phyloP scores from a whole-genome alignment of 495 filamentous ascomycete species.

The Hyaloscypha hepaticicola region DNA sequence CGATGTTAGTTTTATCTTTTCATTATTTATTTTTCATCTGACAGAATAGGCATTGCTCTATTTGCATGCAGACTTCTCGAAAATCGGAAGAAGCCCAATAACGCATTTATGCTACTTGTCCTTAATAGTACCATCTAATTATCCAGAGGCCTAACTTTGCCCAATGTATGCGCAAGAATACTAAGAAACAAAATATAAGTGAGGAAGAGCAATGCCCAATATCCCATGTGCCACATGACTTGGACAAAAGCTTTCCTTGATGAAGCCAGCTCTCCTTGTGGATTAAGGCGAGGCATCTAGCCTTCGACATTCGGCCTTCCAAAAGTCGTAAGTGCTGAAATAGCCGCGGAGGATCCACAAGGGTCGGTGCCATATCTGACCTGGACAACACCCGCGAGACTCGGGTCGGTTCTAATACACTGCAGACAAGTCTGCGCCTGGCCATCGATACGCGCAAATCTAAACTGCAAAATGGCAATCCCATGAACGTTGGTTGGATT shows the following conservation, averaged over 20 bases:
- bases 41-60: not conserved
- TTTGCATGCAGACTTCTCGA: not conserved
- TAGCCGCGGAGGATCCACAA: not conserved
- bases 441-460: slow-evolving; percentile 15
- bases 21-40: not conserved
- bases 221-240: no score
- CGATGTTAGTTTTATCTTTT: not conserved
- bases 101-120: not conserved
- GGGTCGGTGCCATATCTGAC: slow-evolving; percentile 14
- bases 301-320: not conserved
- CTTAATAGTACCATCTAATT: not conserved
- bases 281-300: not conserved
- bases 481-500: not conserved
- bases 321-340: not conserved
- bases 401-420: slow-evolving; percentile 1
- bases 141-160: not conserved
- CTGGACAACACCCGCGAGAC: not conserved
- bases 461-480: not conserved
- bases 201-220: not conserved
- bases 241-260: no score
- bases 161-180: not conserved
- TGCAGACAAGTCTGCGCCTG: slow-evolving; percentile 16
- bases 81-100: not conserved
- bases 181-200: not conserved
- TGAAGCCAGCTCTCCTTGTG: not conserved